These are phyloP conservation scores for Agastache rugosa DNA, from an alignment of 257 asterid species.

Conservation along the genomic window DNA sequence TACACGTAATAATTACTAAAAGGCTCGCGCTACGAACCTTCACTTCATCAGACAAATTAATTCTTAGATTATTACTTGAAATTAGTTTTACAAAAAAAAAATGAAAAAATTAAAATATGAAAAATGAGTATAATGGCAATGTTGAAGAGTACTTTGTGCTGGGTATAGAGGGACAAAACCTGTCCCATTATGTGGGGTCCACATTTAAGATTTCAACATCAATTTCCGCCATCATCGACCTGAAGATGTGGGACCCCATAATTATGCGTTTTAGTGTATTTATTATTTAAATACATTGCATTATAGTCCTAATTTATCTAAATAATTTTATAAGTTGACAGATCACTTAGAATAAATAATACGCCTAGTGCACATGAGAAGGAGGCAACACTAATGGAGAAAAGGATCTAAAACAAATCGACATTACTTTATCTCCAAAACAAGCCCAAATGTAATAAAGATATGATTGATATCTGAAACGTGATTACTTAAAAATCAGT, in stretches of 20 bases:
- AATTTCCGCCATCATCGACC: constrained; percentile 28
- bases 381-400: constrained; percentile 32
- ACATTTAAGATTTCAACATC: constrained; percentile 40
- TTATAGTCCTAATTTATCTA: not conserved
- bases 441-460: not conserved
- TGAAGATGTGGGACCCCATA: constrained; percentile 20
- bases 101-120: not conserved
- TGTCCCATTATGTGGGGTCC: constrained; percentile 46
- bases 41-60: constrained; percentile 5
- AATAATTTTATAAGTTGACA: constrained; percentile 35
- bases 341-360: constrained; percentile 32
- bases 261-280: constrained; percentile 12
- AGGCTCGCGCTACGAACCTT: constrained; percentile 19
- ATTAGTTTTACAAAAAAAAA: not conserved
- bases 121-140: not conserved
- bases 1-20: not conserved
- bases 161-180: constrained; percentile 47
- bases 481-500: constrained; percentile 3
- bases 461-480: not conserved
- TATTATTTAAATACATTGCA: not conserved
- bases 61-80: no score
- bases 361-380: constrained; percentile 26
- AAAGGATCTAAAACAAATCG: constrained; percentile 31
- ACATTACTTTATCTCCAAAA: constrained; percentile 25
- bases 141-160: constrained; percentile 28